These are phyloP conservation scores for Leishmania tarentolae DNA, from an alignment of 208 protist genomes.

Conservation along the genomic window DNA sequence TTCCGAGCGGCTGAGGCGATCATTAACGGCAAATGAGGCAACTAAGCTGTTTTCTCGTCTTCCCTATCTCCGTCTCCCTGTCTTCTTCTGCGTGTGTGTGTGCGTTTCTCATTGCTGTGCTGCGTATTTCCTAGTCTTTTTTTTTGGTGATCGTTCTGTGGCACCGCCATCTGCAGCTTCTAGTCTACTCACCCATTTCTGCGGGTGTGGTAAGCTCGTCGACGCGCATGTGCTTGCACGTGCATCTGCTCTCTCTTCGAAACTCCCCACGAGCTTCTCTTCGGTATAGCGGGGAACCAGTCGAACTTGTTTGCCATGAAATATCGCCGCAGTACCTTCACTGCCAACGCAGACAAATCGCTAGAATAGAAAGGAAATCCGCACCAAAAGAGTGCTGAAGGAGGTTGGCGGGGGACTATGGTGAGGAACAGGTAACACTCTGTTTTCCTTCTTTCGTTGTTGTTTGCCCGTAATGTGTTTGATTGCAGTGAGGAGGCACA, in stretches of 20 bases:
- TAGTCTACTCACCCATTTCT: not conserved
- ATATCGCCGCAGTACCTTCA: not conserved
- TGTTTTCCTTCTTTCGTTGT: not conserved
- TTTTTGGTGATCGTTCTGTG: not conserved
- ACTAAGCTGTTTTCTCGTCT: not conserved
- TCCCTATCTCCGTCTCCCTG: not conserved
- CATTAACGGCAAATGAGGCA: not conserved
- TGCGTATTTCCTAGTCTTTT: not conserved
- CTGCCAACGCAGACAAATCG: not conserved
- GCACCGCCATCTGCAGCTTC: not conserved
- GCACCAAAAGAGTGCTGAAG: not conserved
- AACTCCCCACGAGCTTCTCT: not conserved
- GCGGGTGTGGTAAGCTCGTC: not conserved
- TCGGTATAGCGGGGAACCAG: not conserved
- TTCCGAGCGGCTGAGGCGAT: not conserved
- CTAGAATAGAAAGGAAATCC: not conserved
- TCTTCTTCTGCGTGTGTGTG: not conserved
- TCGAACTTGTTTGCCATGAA: not conserved
- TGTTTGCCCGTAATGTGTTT: not conserved
- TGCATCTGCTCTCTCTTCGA: not conserved
- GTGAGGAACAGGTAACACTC: not conserved
- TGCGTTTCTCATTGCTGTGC: not conserved
- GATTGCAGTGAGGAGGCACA: not conserved
- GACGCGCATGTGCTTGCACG: not conserved
- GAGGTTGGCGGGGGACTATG: not conserved